These are phyloP conservation scores for Cadophora sp. DNA, from an alignment of 2,329 filamentous ascomycete species.

Conservation along the genomic window DNA sequence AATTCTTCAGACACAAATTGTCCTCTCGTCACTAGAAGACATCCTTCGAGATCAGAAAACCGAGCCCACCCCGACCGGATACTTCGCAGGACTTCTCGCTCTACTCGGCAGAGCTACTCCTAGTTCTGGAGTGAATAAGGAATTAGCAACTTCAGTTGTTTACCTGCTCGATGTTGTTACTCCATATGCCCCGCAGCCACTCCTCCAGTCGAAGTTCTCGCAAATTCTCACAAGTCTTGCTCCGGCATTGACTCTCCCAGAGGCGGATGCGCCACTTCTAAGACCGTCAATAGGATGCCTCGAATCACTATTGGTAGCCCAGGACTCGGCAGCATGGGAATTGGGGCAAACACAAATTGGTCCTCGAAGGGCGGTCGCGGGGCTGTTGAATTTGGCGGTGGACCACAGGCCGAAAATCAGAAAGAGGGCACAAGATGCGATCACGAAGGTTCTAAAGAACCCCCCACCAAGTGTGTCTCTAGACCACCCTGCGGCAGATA, in stretches of 20 bases:
- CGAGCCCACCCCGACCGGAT: conserved; percentile 83
- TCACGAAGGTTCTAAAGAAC: conserved; percentile 81
- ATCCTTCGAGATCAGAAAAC: conserved; percentile 89
- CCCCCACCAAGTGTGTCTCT: conserved; percentile 90
- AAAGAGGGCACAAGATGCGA: conserved; percentile 88
- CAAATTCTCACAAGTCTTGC: conserved; percentile 89
- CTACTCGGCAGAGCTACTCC: conserved; percentile 80
- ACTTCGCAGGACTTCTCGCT: conserved; percentile 93
- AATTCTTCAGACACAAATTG: conserved; percentile 72
- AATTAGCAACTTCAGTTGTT: conserved; percentile 84
- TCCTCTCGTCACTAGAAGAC: conserved; percentile 90
- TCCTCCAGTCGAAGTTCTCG: conserved; percentile 93
- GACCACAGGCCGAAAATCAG: conserved; percentile 92
- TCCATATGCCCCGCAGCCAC: conserved; percentile 80
- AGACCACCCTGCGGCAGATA: conserved; percentile 93
- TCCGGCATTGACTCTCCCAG: conserved; percentile 78
- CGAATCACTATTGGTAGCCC: conserved; percentile 87
- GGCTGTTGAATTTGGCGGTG: conserved; percentile 81
- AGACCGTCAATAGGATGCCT: conserved; percentile 90
- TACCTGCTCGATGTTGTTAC: conserved; percentile 96
- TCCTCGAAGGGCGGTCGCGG: conserved; percentile 85
- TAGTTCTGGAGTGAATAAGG: conserved; percentile 73
- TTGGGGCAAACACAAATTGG: conserved; percentile 83
- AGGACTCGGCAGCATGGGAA: conserved; percentile 89
- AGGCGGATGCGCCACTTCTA: conserved; percentile 86